A percentile compares a stretch with the other conserved stretches of the same genome.
These are phyloP conservation scores for Colletotrichum liaoningense DNA, from an alignment of 2,329 filamentous ascomycete species.

Conservation along the genomic window DNA sequence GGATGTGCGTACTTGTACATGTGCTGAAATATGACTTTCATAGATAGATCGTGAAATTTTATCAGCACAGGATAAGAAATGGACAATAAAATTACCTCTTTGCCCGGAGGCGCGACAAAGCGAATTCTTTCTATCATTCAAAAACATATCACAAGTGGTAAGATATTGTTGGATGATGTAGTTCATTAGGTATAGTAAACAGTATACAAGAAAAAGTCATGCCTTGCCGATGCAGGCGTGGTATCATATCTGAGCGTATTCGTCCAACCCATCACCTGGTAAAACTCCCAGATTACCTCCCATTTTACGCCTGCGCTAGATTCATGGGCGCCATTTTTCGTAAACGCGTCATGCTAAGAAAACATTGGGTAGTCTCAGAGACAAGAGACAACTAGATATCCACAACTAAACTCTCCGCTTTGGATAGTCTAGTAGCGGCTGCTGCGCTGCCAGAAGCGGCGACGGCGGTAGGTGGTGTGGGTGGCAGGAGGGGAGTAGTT, in stretches of 20 bases:
- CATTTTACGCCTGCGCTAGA: constrained; percentile 1
- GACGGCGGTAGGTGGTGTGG: constrained; percentile 29
- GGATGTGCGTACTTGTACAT: too few species aligned
- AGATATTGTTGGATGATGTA: background rate
- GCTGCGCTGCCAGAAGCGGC: constrained; percentile 35
- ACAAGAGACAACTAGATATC: background rate
- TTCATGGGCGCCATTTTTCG: background rate
- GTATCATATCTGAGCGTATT: constrained; percentile 23
- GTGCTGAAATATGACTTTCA: too few species aligned
- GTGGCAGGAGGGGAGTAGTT: constrained; percentile 39
- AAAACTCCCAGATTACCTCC: background rate
- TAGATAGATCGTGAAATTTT: too few species aligned
- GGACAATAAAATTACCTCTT: too few species aligned
- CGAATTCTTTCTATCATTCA: too few species aligned
- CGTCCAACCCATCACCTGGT: background rate
- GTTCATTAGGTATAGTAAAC: constrained; percentile 17
- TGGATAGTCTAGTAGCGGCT: constrained; percentile 28
- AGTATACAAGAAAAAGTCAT: constrained; percentile 7
- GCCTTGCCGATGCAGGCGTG: constrained; percentile 20
- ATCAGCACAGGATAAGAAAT: too few species aligned
- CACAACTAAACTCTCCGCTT: too few species aligned
- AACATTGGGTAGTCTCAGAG: background rate
- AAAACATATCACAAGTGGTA: too few species aligned
- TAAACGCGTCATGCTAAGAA: background rate
- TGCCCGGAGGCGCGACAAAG: too few species aligned